These are phyloP conservation scores for Tolypocladium paradoxum DNA, from an alignment of 2,329 filamentous ascomycete species.

Conservation along the genomic window DNA sequence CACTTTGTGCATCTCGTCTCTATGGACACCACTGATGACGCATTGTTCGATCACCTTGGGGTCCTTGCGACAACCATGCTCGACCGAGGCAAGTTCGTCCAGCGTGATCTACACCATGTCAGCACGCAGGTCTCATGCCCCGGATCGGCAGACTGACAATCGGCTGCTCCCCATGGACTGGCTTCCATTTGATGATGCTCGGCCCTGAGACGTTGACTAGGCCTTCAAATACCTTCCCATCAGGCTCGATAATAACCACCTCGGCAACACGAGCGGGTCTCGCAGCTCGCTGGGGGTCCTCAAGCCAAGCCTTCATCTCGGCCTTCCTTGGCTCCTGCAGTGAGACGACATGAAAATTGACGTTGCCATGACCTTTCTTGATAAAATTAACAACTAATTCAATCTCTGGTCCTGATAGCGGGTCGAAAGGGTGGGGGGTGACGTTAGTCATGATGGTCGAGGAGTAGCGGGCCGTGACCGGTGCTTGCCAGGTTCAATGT, in stretches of 20 bases:
- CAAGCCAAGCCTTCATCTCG: too few species aligned
- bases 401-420: too few species aligned
- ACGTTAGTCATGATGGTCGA: too few species aligned
- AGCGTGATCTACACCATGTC: not conserved
- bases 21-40: not conserved
- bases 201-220: not conserved
- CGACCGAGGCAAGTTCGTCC: not conserved
- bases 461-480: too few species aligned
- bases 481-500: too few species aligned
- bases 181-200: not conserved
- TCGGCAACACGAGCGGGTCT: not conserved
- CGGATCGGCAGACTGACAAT: not conserved
- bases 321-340: too few species aligned
- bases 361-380: too few species aligned
- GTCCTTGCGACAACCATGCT: not conserved
- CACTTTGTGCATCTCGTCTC: conserved; percentile 70
- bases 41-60: not conserved
- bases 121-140: not conserved
- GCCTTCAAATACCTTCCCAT: not conserved
- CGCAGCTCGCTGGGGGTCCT: too few species aligned
- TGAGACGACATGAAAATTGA: too few species aligned
- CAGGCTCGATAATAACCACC: not conserved
- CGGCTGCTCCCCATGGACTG: not conserved
- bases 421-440: too few species aligned
- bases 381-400: too few species aligned